phyloP scores from a whole-genome alignment of 108 stramenopile genomes.

The Epipyxis sp. region DNA sequence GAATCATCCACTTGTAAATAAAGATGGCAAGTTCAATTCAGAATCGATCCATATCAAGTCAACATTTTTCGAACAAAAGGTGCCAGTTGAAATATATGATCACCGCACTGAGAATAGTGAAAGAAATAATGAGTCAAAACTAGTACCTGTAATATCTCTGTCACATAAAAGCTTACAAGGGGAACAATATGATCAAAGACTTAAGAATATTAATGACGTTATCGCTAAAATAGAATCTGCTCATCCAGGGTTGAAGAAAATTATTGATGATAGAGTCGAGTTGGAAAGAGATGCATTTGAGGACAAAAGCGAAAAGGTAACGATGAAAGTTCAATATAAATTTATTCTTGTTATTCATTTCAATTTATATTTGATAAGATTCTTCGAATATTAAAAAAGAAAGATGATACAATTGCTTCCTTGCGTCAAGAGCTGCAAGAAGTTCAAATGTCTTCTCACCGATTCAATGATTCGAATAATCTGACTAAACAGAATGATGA shows the following conservation, averaged over 20 bases:
- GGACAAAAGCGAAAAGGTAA: too few relatives aligned
- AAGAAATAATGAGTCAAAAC: background rate
- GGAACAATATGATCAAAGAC: background rate
- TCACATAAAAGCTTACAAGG: background rate
- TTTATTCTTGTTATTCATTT: too few relatives aligned
- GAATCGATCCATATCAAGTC: slow-evolving; percentile 23
- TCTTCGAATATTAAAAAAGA: background rate
- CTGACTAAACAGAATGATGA: too few relatives aligned
- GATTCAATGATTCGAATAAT: too few relatives aligned
- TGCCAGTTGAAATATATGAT: too few relatives aligned
- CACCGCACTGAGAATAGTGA: too few relatives aligned
- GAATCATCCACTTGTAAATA: too few relatives aligned
- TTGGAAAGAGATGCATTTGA: too few relatives aligned
- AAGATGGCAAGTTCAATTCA: too few relatives aligned
- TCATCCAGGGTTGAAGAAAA: background rate
- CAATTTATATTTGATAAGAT: too few relatives aligned
- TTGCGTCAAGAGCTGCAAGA: background rate
- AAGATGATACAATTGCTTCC: slow-evolving; percentile 8
- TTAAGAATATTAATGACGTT: background rate
- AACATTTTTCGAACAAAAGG: slow-evolving; percentile 26
- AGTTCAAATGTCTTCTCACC: background rate
- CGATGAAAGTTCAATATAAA: too few relatives aligned
- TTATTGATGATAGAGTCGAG: background rate
- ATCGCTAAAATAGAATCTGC: background rate
- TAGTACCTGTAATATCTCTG: background rate